phyloP scores from a whole-genome alignment of 2,329 filamentous ascomycete genomes.

The Colletotrichum musicola region DNA sequence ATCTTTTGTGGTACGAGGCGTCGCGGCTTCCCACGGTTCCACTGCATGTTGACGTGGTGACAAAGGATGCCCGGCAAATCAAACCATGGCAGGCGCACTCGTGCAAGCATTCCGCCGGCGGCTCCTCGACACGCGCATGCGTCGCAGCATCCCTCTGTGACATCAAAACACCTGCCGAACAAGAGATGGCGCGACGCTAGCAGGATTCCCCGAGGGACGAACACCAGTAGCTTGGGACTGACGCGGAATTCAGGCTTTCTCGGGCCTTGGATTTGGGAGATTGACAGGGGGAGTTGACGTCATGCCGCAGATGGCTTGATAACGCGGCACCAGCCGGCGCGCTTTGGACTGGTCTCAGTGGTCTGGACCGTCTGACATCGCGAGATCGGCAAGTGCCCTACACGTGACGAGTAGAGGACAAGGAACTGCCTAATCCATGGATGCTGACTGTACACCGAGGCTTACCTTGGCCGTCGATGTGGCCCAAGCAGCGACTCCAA shows the following conservation, averaged over 20 bases:
- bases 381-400: background rate
- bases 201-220: background rate
- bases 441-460: constrained; percentile 1
- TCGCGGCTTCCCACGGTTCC: constrained; percentile 8
- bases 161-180: background rate
- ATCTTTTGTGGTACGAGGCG: constrained; percentile 10
- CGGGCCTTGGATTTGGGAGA: constrained; percentile 21
- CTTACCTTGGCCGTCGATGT: background rate
- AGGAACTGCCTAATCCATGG: too few relatives aligned
- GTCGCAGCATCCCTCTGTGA: background rate
- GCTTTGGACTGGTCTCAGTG: background rate
- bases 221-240: constrained; percentile 13
- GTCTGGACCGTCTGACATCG: constrained; percentile 18
- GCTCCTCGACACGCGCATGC: constrained; percentile 12
- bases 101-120: constrained; percentile 16
- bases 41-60: constrained; percentile 31
- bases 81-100: background rate
- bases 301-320: constrained; percentile 30
- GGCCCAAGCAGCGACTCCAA: background rate
- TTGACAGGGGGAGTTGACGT: constrained; percentile 33
- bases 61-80: constrained; percentile 18
- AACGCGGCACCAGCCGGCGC: constrained; percentile 18
- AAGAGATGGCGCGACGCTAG: constrained; percentile 27
- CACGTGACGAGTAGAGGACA: too few relatives aligned
- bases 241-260: constrained; percentile 14